Conservation (phyloP, 345 rosid genomes). For the Crucihimalaya himalaica region DNA sequence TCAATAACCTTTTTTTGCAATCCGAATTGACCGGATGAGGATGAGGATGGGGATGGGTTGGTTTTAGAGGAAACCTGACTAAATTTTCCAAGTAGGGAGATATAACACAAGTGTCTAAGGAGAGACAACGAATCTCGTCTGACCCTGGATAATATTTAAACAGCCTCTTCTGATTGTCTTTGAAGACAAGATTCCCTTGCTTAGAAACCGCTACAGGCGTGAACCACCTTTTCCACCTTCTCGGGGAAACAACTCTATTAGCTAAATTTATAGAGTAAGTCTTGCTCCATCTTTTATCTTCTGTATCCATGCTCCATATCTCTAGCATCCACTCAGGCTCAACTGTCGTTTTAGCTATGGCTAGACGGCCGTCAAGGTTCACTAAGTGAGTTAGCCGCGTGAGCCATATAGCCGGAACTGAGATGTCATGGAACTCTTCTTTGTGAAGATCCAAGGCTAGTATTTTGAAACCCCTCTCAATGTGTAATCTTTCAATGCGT, state of each 20-base stretch:
- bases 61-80: neutral
- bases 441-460: slow-evolving; percentile 18
- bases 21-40: neutral
- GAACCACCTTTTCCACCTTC: neutral
- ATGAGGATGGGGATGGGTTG: neutral
- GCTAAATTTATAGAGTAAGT: neutral
- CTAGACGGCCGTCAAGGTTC: slow-evolving; percentile 1
- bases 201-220: neutral
- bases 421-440: neutral
- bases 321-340: slow-evolving; percentile 1
- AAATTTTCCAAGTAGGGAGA: neutral
- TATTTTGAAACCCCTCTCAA: neutral
- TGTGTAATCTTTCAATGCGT: too few relatives aligned
- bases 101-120: neutral
- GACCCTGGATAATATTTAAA: neutral
- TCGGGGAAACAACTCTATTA: neutral
- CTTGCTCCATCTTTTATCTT: neutral
- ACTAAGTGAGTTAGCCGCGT: neutral
- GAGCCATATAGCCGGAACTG: neutral
- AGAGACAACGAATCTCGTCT: neutral
- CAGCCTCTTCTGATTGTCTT: neutral
- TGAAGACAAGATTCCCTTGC: neutral
- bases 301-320: neutral
- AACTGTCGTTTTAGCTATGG: neutral
- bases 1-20: neutral